Conservation (phyloP, 305 asterid species). For the Fraxinus xanthoxyloides region DNA sequence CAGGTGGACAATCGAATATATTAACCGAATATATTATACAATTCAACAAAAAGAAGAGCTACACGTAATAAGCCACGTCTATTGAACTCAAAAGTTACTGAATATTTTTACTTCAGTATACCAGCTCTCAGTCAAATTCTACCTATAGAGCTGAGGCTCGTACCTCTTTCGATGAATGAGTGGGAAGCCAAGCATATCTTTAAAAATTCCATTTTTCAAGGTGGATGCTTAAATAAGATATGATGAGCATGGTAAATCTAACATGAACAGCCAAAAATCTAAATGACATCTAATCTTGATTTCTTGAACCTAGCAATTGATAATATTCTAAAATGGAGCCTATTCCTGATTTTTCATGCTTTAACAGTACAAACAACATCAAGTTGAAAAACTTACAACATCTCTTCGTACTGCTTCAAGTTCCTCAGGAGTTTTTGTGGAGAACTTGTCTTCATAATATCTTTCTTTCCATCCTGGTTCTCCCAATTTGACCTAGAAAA, state of each 20-base stretch:
- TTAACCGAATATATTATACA: no score
- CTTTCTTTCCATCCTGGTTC: constrained; percentile 94
- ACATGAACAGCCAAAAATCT: not conserved
- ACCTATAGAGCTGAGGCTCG: not conserved
- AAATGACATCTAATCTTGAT: constrained; percentile 7
- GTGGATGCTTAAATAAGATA: not conserved
- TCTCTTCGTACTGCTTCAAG: constrained; percentile 74
- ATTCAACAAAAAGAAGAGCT: not conserved
- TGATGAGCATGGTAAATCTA: constrained; percentile 5
- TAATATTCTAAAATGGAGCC: not conserved
- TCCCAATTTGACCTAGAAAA: constrained; percentile 75
- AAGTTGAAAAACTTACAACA: constrained; percentile 62
- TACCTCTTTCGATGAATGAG: not conserved
- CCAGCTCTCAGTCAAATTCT: not conserved
- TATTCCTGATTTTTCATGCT: constrained; percentile 11
- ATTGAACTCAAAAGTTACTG: not conserved
- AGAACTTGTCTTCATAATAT: constrained; percentile 89
- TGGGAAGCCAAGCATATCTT: not conserved
- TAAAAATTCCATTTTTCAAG: not conserved
- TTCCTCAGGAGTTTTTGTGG: constrained; percentile 73
- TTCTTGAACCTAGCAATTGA: not conserved
- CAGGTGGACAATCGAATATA: not conserved
- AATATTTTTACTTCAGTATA: not conserved
- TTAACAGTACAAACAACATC: constrained; percentile 16
- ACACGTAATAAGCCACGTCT: not conserved